A percentile compares a stretch with the other conserved stretches of the same genome.
phyloP scores from a whole-genome alignment of 2,329 filamentous ascomycete genomes.

The Plenodomus biglobosus region DNA sequence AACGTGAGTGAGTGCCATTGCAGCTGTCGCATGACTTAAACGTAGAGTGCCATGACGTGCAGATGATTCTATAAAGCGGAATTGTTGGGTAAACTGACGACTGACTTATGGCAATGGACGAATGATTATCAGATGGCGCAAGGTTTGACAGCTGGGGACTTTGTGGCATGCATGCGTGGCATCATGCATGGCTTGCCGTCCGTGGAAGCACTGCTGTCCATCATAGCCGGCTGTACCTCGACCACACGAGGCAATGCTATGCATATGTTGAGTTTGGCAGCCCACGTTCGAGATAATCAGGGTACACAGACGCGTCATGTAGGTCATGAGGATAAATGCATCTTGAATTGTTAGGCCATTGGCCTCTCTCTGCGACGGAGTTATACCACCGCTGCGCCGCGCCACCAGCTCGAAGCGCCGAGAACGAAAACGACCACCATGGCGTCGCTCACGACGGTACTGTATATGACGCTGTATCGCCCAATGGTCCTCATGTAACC shows the following conservation, averaged over 20 bases:
- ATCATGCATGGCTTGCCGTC: neutral
- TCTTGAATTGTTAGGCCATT: neutral
- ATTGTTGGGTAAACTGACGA: neutral
- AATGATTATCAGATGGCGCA: neutral
- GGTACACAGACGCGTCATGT: neutral
- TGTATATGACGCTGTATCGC: slow-evolving; percentile 70
- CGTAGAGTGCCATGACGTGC: neutral
- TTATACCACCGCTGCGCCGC: slow-evolving; percentile 38
- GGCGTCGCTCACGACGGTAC: slow-evolving; percentile 71
- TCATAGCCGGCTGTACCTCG: neutral
- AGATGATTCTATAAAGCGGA: neutral
- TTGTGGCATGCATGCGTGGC: neutral
- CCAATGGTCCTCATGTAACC: slow-evolving; percentile 63
- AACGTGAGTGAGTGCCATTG: neutral
- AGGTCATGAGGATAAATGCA: neutral
- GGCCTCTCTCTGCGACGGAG: neutral
- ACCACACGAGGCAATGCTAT: neutral
- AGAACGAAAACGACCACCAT: slow-evolving; percentile 76
- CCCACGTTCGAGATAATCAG: neutral
- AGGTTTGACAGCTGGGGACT: neutral
- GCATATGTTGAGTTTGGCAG: neutral
- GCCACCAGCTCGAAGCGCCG: slow-evolving; percentile 59
- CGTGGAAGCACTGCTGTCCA: neutral
- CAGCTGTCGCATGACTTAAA: neutral
- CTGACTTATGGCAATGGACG: neutral